Evolutionary conservation across 768 basidiomycete species (phyloP).

Genomic region (Tricholoma matsutake): DNA sequence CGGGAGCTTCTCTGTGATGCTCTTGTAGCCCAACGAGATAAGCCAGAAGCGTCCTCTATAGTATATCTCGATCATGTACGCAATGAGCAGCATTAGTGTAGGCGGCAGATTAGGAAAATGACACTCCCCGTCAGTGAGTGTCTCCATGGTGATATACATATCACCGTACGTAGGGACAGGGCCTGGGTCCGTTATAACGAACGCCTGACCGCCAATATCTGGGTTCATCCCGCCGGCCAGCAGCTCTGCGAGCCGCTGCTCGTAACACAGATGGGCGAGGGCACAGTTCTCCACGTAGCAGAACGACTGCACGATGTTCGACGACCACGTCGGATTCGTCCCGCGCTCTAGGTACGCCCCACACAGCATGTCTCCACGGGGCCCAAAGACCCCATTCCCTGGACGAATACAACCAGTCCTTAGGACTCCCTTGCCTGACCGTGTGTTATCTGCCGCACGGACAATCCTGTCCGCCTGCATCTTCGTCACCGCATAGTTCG

Average conservation of each 20-base stretch:
- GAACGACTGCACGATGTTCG: conserved; percentile 57
- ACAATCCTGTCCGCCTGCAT: conserved; percentile 48
- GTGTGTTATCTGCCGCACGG: conserved; percentile 34
- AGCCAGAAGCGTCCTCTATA: conserved; percentile 46
- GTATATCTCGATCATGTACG: conserved; percentile 55
- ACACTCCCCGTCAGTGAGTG: conserved; percentile 55
- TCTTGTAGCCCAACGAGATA: conserved; percentile 22
- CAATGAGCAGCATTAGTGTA: conserved; percentile 62
- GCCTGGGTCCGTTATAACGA: conserved; percentile 64
- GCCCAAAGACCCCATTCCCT: conserved; percentile 74
- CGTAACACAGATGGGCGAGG: conserved; percentile 69
- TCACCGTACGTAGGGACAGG: conserved; percentile 63
- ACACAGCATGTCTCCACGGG: conserved; percentile 68
- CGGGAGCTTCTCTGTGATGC: conserved; percentile 40
- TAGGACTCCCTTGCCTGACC: conserved; percentile 29
- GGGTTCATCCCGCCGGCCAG: conserved; percentile 34
- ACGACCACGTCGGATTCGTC: conserved; percentile 62
- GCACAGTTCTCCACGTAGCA: conserved; percentile 77
- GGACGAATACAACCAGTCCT: conserved; percentile 77
- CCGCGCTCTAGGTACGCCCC: conserved; percentile 60
- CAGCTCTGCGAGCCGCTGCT: conserved; percentile 62
- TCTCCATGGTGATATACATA: conserved; percentile 49
- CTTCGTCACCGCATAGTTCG: conserved; percentile 76
- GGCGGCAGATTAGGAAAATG: conserved; percentile 55
- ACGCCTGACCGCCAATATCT: conserved; percentile 74